phyloP scores from a whole-genome alignment of 1,284 basidiomycete genomes.

The Ustilago curta region DNA sequence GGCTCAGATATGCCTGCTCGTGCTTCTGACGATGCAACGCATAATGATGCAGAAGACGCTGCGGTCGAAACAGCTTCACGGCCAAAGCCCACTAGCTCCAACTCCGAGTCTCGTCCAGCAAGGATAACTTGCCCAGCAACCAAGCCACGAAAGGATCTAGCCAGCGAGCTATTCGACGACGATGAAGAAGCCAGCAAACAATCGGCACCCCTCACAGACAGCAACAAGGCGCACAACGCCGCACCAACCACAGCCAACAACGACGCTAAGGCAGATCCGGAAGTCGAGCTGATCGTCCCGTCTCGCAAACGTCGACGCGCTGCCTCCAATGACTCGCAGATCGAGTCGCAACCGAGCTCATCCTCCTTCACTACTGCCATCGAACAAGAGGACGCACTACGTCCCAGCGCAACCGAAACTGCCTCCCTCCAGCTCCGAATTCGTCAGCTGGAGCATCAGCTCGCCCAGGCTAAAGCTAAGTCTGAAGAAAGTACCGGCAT shows the following conservation, averaged over 20 bases:
- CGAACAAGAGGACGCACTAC: slow-evolving; percentile 7
- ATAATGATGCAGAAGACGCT: neutral
- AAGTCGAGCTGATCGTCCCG: slow-evolving; percentile 2
- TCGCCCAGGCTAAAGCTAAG: slow-evolving; percentile 31
- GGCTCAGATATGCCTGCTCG: slow-evolving; percentile 1
- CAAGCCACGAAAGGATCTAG: slow-evolving; percentile 15
- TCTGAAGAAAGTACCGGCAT: slow-evolving; percentile 19
- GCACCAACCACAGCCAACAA: neutral
- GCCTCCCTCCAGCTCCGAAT: slow-evolving; percentile 37
- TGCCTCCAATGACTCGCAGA: slow-evolving; percentile 17
- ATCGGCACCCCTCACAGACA: neutral
- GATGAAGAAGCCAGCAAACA: slow-evolving; percentile 4
- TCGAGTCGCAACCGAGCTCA: slow-evolving; percentile 28
- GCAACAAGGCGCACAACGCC: neutral
- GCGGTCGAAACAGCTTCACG: neutral
- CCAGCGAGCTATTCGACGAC: slow-evolving; percentile 25
- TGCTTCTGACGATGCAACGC: neutral
- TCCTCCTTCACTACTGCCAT: slow-evolving; percentile 28
- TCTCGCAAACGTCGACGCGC: slow-evolving; percentile 33
- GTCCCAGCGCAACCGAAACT: slow-evolving; percentile 12
- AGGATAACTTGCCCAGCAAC: slow-evolving; percentile 6
- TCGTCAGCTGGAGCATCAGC: slow-evolving; percentile 41
- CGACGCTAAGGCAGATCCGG: slow-evolving; percentile 2
- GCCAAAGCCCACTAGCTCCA: neutral
- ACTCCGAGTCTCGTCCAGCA: neutral